Percentiles rank a stretch among this genome's conserved stretches.
Evolutionary conservation across 768 basidiomycete genomes (phyloP).

Genomic region (Pluteus cervinus): DNA sequence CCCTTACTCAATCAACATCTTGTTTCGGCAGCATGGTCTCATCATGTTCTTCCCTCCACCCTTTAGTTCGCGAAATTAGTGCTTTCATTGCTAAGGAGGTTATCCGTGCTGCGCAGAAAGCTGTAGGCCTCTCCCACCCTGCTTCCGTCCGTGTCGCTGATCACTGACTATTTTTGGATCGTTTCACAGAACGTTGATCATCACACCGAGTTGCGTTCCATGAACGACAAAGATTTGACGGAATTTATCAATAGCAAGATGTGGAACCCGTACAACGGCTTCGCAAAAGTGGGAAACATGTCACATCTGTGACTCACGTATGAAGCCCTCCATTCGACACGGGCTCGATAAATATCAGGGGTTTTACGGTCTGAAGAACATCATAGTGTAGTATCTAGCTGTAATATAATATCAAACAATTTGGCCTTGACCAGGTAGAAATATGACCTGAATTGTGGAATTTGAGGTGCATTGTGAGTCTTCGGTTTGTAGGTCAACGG

Average conservation of each 20-base stretch:
- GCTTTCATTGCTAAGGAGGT: constrained; percentile 67
- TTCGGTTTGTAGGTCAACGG: too few relatives aligned
- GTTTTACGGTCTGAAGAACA: too few relatives aligned
- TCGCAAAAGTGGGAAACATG: too few relatives aligned
- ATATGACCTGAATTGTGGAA: too few relatives aligned
- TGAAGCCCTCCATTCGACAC: too few relatives aligned
- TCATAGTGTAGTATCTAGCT: too few relatives aligned
- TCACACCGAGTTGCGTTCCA: constrained; percentile 42
- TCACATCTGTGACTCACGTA: too few relatives aligned
- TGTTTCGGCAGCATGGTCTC: constrained; percentile 4
- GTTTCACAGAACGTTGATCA: constrained; percentile 46
- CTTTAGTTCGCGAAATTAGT: constrained; percentile 73
- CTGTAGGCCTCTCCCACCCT: constrained; percentile 33
- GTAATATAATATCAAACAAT: too few relatives aligned
- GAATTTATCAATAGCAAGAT: constrained; percentile 56
- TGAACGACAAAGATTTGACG: constrained; percentile 51
- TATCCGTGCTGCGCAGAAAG: constrained; percentile 75
- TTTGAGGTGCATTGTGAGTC: too few relatives aligned
- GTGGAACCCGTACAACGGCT: constrained; percentile 53
- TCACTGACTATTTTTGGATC: constrained; percentile 4
- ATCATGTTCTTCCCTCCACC: constrained; percentile 5
- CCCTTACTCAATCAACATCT: too few relatives aligned
- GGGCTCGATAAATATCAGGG: too few relatives aligned
- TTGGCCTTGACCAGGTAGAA: too few relatives aligned
- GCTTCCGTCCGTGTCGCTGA: background rate